Evolutionary conservation across 306 rosid species (phyloP).

Genomic region (Hippophae tibetana): DNA sequence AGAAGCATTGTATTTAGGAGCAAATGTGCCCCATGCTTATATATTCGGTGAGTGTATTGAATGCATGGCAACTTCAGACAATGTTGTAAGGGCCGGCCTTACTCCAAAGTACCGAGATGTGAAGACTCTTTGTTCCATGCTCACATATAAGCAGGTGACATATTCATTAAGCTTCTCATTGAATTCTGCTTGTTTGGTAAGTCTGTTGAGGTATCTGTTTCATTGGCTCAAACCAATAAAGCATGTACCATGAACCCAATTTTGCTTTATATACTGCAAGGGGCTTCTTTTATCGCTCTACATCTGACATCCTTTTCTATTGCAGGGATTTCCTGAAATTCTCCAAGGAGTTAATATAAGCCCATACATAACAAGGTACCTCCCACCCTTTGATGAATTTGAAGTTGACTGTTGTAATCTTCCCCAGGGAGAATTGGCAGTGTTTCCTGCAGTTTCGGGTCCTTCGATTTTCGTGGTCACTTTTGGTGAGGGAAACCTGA

Average conservation of each 20-base stretch:
- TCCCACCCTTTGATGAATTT: constrained; percentile 82
- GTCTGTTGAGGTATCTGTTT: no score
- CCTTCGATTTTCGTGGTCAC: constrained; percentile 70
- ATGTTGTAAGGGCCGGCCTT: constrained; percentile 92
- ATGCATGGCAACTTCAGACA: constrained; percentile 99
- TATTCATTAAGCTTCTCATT: constrained; percentile 2
- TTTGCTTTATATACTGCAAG: constrained; percentile 1
- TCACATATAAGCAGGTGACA: constrained; percentile 80
- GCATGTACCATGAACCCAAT: no score
- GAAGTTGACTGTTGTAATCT: constrained; percentile 72
- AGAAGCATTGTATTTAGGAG: constrained; percentile 76
- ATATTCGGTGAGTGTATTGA: constrained; percentile 70
- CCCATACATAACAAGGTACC: constrained; percentile 48
- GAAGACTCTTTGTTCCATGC: constrained; percentile 87
- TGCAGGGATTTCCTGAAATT: constrained; percentile 79
- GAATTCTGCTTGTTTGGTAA: constrained; percentile 1
- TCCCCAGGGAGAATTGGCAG: constrained; percentile 46
- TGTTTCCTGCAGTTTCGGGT: constrained; percentile 59
- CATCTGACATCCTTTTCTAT: not conserved
- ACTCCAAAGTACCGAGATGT: constrained; percentile 87
- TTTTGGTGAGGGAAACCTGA: constrained; percentile 52
- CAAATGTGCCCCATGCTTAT: constrained; percentile 92
- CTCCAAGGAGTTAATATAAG: constrained; percentile 52
- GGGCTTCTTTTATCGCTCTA: not conserved
- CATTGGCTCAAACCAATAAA: no score